Evolutionary conservation across 2,329 filamentous ascomycete species (phyloP).

Genomic region (Atkinsonella texensis): DNA sequence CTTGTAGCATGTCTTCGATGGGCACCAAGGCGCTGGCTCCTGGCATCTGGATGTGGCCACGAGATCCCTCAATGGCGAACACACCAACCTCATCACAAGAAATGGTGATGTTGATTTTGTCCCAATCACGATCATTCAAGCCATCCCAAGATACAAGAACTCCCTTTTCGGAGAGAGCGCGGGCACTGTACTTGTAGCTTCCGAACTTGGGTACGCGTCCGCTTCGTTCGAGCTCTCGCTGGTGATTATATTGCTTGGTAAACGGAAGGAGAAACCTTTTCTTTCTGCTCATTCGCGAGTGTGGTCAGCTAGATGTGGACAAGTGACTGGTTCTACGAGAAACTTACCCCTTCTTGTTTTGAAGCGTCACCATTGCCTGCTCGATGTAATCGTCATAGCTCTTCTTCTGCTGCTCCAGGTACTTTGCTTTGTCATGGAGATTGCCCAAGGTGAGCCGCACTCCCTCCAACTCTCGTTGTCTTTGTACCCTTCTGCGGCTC

Average conservation of each 20-base stretch:
- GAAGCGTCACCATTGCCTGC: constrained; percentile 91
- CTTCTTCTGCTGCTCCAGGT: constrained; percentile 89
- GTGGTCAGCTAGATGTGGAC: not conserved
- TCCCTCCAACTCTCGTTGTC: constrained; percentile 80
- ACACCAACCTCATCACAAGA: constrained; percentile 88
- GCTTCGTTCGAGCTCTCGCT: constrained; percentile 83
- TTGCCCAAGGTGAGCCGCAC: constrained; percentile 64
- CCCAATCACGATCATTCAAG: constrained; percentile 72
- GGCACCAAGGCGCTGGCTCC: constrained; percentile 81
- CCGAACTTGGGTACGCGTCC: constrained; percentile 96
- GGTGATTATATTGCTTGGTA: constrained; percentile 97
- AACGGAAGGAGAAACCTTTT: constrained; percentile 92
- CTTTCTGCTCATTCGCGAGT: constrained; percentile 42
- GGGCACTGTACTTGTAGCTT: constrained; percentile 91
- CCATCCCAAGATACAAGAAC: constrained; percentile 88
- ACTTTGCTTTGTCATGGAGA: constrained; percentile 75
- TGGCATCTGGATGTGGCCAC: constrained; percentile 89
- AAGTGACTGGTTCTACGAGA: not conserved
- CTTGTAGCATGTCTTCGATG: constrained; percentile 87
- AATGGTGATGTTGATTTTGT: constrained; percentile 88
- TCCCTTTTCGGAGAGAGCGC: constrained; percentile 81
- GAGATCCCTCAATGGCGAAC: constrained; percentile 83
- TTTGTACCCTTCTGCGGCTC: constrained; percentile 81
- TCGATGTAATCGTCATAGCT: constrained; percentile 99
- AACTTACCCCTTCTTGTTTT: constrained; percentile 81